Evolutionary conservation across 2,329 filamentous ascomycete species (phyloP), one percentile per base, ranked within the genome.

Genomic region (Pestalotiopsis sp.): DNA sequence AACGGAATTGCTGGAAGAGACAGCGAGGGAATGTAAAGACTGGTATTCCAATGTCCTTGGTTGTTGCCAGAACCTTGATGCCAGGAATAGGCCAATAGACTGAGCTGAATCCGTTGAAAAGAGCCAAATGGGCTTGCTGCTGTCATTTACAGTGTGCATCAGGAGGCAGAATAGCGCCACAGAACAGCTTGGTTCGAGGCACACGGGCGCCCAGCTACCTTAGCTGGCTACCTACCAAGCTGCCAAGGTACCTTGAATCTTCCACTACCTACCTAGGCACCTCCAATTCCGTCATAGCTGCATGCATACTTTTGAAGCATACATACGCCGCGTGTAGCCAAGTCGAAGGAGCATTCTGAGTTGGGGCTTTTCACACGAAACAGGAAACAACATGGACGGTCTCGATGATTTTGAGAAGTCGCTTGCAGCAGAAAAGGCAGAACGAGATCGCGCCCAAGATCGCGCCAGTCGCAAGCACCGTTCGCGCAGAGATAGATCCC

Each of bases 371-470:
- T 36, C 7, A 2, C 31, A 36, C 31, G 7, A 36, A 36, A 36
- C 7, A 9, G 2, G 9, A 36, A 36, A 11, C 36, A 63, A 6
- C 31, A 88, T 87, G 86, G 84, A 86, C 71, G 81, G 85, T n/a
- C 81, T 88, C 11, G 87, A 87, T 63, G 93, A 95, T 68, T 97
- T 97, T 69, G 94, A 97, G 79, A 93, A 91, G 77, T 84, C 90
- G 31, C 85, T 97, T 13, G 92, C 91, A 1, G 87, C 90, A 59
- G 90, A 88, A 72, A 91, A 90, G 76, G 82, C 82, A 0, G 81
- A 83, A 61, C 84, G 87, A 67, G 85, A 88, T 58, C 81, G 81
- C 5, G 77, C 78, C 52, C 85, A 86, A 69, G 81, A 83, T 59
- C 85, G 84, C 36, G 81, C 82, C 49, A 81, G 82, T 69, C 80